Evolutionary conservation across 495 filamentous ascomycete species (phyloP).

Genomic region (Aspergillus ellipticus): DNA sequence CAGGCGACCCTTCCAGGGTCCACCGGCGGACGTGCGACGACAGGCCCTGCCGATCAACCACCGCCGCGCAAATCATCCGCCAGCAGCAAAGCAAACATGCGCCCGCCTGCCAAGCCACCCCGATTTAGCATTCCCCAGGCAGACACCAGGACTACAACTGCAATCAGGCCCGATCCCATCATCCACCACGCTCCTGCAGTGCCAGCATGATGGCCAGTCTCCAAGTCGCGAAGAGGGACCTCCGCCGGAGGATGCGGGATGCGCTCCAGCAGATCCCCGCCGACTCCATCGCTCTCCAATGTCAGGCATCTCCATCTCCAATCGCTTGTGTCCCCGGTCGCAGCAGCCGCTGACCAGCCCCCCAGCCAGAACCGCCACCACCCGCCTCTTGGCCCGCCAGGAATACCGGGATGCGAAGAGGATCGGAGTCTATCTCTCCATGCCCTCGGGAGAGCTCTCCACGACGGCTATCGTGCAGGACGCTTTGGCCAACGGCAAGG

Average conservation of each 20-base stretch:
- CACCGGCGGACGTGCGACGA: neutral
- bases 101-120: neutral
- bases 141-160: too few species aligned
- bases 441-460: slow-evolving; percentile 79
- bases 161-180: too few species aligned
- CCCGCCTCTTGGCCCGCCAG: slow-evolving; percentile 54
- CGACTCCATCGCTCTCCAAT: slow-evolving; percentile 60
- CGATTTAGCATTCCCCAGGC: neutral
- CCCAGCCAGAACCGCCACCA: slow-evolving; percentile 56
- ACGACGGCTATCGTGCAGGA: slow-evolving; percentile 76
- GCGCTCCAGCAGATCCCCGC: slow-evolving; percentile 53
- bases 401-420: slow-evolving; percentile 68
- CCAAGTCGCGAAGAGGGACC: slow-evolving; percentile 66
- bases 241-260: slow-evolving; percentile 65
- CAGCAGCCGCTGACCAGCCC: slow-evolving; percentile 15
- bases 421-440: slow-evolving; percentile 87
- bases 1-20: slow-evolving; percentile 7
- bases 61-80: slow-evolving; percentile 5
- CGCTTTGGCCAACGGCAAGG: slow-evolving; percentile 72
- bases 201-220: slow-evolving; percentile 47
- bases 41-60: slow-evolving; percentile 16
- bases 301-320: slow-evolving; percentile 39
- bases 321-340: slow-evolving; percentile 2
- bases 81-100: neutral
- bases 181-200: too few species aligned